Conservation (phyloP, 441 rosid genomes). For the Populus hybrid region DNA sequence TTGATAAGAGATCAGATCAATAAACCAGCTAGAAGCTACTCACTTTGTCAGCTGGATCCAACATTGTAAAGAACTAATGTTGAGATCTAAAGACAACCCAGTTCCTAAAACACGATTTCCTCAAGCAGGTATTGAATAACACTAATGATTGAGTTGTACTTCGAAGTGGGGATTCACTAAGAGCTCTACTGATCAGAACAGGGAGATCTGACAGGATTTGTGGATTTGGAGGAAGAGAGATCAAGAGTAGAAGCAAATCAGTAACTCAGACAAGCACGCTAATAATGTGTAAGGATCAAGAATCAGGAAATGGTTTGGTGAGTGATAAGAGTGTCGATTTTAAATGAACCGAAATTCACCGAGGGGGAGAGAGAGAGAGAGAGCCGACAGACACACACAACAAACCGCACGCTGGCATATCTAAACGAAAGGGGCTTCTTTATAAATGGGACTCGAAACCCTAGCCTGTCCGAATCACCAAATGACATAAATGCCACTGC, state of each 20-base stretch:
- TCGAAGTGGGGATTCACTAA: neutral
- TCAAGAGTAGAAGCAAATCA: neutral
- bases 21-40: slow-evolving; percentile 24
- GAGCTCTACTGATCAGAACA: neutral
- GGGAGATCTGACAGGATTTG: neutral
- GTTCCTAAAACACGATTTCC: neutral
- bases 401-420: slow-evolving; percentile 23
- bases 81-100: slow-evolving; percentile 29
- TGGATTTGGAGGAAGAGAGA: neutral
- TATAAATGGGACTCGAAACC: slow-evolving; percentile 54
- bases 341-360: slow-evolving; percentile 5
- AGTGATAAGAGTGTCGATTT: too few species aligned
- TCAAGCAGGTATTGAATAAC: slow-evolving; percentile 1
- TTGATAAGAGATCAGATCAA: neutral
- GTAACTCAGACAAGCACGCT: neutral
- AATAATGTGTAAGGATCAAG: neutral
- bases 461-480: slow-evolving; percentile 22
- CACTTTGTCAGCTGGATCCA: slow-evolving; percentile 49
- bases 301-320: too few species aligned
- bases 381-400: slow-evolving; percentile 36
- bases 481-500: slow-evolving; percentile 40
- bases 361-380: slow-evolving; percentile 17
- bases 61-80: slow-evolving; percentile 24
- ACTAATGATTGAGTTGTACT: neutral
- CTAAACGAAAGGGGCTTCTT: slow-evolving; percentile 15